Base-by-base conservation (phyloP, 257 asterid species). In the Solanum pinnatisectum region DNA sequence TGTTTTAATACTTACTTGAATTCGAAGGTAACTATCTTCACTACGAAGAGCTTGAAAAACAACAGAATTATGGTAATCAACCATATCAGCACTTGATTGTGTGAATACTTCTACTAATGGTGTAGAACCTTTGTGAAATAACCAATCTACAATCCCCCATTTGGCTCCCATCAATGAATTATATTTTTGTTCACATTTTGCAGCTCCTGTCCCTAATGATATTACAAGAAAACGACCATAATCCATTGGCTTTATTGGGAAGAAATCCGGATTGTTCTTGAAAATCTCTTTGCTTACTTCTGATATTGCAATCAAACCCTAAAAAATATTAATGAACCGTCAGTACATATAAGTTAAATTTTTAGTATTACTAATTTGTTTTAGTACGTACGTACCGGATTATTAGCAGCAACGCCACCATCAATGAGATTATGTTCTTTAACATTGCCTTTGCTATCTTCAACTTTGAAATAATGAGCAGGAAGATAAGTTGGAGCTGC, bases 401-500 rank as follows among this genome's bases (percentile, higher is more conserved):
- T 94, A 87, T 94, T 92, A 35, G 97, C 93, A 7, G 93, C 93
- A 33, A 93, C 93, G 12, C 92, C 93, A 18, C 97, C 97, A 76
- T 94, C 97, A 6, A 93, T 49, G 6, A 94, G 93, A 83, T 94
- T 72, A 90, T 89, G 92, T 3, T 90, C 91, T 39, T 87, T 76
- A 2, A 71, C 8, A 1, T 91, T 74, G 40, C 94, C 96, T 36
- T 89, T 37, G 0, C 8, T 30, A 78, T 68, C 91, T 37, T 83
- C 65, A 63, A 79, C 92, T 60, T 46, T 91, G 88, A 94, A 94
- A 87, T 72, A 10, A 86, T 94, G 84, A 22, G 94, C 91, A 0
- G 95, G 95, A 36, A 93, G 89, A 88, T 79, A 87, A 8, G 95
- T 94, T 4, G 95, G 97, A 76, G 97, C 95, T 8, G 97, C 97